These are phyloP conservation scores for Arthrobotrys megalospora DNA, from an alignment of 2,329 filamentous ascomycete species.

Conservation along the genomic window DNA sequence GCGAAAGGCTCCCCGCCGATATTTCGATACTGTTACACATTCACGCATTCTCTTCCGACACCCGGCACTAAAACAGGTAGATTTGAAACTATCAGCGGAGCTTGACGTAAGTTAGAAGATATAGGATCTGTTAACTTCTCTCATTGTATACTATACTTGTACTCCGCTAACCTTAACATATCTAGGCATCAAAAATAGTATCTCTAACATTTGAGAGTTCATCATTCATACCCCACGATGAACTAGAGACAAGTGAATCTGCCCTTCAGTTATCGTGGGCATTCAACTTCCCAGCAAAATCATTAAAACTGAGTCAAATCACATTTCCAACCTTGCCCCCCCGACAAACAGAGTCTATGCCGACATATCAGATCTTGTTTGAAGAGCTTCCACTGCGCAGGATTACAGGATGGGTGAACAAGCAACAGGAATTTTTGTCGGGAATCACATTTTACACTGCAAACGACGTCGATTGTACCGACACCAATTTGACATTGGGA, in stretches of 20 bases:
- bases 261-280: neutral
- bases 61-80: neutral
- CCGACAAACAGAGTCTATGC: neutral
- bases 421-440: neutral
- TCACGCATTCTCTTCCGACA: neutral
- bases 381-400: neutral
- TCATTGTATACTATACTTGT: no score
- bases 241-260: neutral
- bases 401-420: neutral
- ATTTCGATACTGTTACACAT: neutral
- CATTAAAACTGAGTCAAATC: neutral
- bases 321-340: neutral
- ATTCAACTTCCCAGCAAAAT: neutral
- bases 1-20: neutral
- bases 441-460: neutral
- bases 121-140: neutral
- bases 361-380: neutral
- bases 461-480: no score
- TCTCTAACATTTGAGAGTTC: neutral
- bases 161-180: neutral
- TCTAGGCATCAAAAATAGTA: neutral
- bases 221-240: neutral
- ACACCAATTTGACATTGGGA: neutral
- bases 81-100: neutral
- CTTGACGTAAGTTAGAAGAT: neutral